Evolutionary conservation across 108 stramenopile genomes (phyloP), one percentile per base, ranked within the genome.

Genomic region (Skeletonema costatum): DNA sequence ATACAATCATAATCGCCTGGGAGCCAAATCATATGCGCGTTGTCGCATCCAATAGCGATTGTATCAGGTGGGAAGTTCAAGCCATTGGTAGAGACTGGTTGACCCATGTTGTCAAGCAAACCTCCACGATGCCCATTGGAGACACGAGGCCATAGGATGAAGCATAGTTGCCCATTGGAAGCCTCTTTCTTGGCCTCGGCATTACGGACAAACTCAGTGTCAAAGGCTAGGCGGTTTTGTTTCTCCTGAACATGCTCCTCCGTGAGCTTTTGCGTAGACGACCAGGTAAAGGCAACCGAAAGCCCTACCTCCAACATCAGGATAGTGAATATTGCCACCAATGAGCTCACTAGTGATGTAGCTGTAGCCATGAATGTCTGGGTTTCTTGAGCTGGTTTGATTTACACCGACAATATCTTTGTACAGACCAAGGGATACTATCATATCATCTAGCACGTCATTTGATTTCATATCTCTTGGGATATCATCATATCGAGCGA

Each of bases 281-380:
- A 32, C 68, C 68, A 69, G 12, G 68, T 69, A 53, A 69, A 69
- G 7, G 68, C 48, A 17, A 69, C 68, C 10, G 68, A 69, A 69
- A 30, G 68, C 48, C 48, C 50, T 69, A 29, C 48, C 68, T 32
- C 21, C 48, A 48, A 51, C 21, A 39, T 69, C 68, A 50, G 68
- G 68, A 33, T 69, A 69, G 48, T 69, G 68, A 33, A 69, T 53
- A 7, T 69, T 69, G 29, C 68, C 68, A 51, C 68, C 68, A 31
- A 69, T 51, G 48, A 30, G 21, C 9, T 69, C 46, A 32, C 68
- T 51, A 31, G 68, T 69, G 21, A 51, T 53, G 68, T 50, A 69
- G 32, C 21, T 53, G 48, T 51, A 69, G 48, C 50, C 50, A 69
- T 66, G 68, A 53, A 69, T 48, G 48, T 69, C 68, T 50, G 6